Evolutionary conservation across 257 asterid species (phyloP).

Genomic region (Solanum ossicruentum): DNA sequence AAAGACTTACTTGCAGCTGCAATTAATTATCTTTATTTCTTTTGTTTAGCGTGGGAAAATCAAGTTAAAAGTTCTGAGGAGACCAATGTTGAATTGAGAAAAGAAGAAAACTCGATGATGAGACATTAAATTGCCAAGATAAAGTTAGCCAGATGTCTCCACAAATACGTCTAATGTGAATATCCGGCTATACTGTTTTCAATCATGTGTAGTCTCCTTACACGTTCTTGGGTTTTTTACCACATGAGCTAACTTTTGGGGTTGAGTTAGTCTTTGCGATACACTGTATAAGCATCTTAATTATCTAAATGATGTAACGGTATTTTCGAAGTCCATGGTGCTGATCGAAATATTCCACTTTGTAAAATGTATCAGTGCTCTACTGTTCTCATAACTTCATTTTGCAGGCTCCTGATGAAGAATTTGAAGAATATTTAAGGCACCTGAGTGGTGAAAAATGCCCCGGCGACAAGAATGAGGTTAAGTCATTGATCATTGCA

Average conservation of each 20-base stretch:
- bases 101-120: neutral
- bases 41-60: neutral
- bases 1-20: neutral
- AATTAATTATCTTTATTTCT: neutral
- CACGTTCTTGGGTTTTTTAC: neutral
- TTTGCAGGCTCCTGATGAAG: constrained; percentile 91
- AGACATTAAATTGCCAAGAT: neutral
- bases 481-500: neutral
- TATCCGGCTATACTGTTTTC: neutral
- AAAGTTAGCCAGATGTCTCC: neutral
- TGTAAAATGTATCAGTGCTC: neutral
- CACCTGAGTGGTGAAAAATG: constrained; percentile 68
- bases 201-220: neutral
- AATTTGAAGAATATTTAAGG: constrained; percentile 81
- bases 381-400: neutral
- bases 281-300: neutral
- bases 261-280: neutral
- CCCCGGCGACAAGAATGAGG: constrained; percentile 86
- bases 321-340: neutral
- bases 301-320: neutral
- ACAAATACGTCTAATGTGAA: neutral
- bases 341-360: neutral
- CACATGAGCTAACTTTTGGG: neutral
- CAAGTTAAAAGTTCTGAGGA: neutral
- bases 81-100: neutral